Percentiles rank a stretch among this genome's conserved stretches.
phyloP scores from a whole-genome alignment of 495 filamentous ascomycete genomes.

The Lophiostoma macrostomum region DNA sequence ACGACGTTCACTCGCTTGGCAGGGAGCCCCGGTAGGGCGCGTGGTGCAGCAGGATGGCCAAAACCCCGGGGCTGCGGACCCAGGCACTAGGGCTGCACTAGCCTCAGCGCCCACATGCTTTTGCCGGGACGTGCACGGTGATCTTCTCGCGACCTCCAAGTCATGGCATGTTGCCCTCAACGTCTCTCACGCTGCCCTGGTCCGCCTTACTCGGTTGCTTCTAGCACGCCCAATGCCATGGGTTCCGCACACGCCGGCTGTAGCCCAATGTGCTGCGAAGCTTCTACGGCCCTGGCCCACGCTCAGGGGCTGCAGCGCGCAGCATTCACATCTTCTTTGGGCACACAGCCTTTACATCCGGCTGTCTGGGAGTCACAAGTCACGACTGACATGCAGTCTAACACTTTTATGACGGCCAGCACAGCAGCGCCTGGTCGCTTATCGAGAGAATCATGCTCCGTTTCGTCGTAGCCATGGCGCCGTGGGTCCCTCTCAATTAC shows the following conservation, averaged over 20 bases:
- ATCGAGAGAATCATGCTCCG: slow-evolving; percentile 9
- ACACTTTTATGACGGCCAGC: slow-evolving; percentile 9
- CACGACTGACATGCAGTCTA: slow-evolving; percentile 16
- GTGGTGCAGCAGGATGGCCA: slow-evolving; percentile 5
- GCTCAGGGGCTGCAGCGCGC: slow-evolving; percentile 24
- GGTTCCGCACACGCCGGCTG: slow-evolving; percentile 22
- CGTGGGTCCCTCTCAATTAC: slow-evolving; percentile 10
- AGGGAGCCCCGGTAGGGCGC: slow-evolving; percentile 3
- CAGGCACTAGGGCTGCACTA: slow-evolving; percentile 22
- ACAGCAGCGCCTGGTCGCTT: slow-evolving; percentile 22
- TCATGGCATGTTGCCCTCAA: slow-evolving; percentile 17
- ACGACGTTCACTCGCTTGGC: slow-evolving; percentile 8
- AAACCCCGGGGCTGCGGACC: slow-evolving; percentile 15
- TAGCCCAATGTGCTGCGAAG: slow-evolving; percentile 15
- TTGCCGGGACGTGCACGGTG: slow-evolving; percentile 29
- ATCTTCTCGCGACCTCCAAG: slow-evolving; percentile 21
- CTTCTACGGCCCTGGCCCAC: slow-evolving; percentile 28
- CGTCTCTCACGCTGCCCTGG: slow-evolving; percentile 25
- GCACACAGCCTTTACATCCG: slow-evolving; percentile 37
- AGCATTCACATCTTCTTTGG: slow-evolving; percentile 22
- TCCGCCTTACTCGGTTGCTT: slow-evolving; percentile 30
- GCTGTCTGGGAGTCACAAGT: slow-evolving; percentile 13
- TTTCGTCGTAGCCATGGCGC: slow-evolving; percentile 10
- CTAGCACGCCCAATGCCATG: slow-evolving; percentile 30
- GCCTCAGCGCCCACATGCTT: slow-evolving; percentile 20